Base-by-base conservation (phyloP, 2,329 filamentous ascomycete genomes). In the Byssothecium circinans region DNA sequence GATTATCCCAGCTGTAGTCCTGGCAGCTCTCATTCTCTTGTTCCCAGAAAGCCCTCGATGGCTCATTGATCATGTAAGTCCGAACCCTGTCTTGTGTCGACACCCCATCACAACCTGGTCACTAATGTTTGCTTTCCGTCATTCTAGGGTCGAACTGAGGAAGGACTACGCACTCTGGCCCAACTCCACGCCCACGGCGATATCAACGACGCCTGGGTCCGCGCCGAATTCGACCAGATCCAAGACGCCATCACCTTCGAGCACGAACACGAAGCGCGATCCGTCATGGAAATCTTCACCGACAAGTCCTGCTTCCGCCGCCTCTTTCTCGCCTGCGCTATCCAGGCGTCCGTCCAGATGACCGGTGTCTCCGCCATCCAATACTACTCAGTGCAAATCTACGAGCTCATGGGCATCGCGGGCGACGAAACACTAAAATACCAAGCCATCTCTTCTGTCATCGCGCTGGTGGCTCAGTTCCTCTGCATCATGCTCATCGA, bases 291-390 rank as follows among this genome's bases (percentile, higher is more conserved):
- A 61, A 77, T 91, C 0, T 88, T 90, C 71, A 82, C 64, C 10
- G 80, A 81, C 59, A 78, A 74, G 61, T 83, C 85, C 1, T 84
- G 80, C 29, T 88, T 90, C 76, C 84, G 87, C 23, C 81, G 88
- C 14, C 76, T 91, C 5, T 84, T 90, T 65, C 75, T 91, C 8
- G 85, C 84, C 27, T 82, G 80, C 57, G 78, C 86, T 1, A 73
- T 90, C 1, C 88, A 91, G 65, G 87, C 84, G 0, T 83, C 81
- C 0, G 77, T 85, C 2, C 88, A 91, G 66, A 89, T 91, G 85
- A 91, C 87, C 0, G 88, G 87, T 54, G 71, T 71, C 17, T 66
- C 60, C 3, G 68, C 69, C 0, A 89, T 90, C 54, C 87, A 91
- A 63, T 91, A 90, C 69, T 90, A 86, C 69, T 85, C 83, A 0